A percentile compares a stretch with the other conserved stretches of the same genome.
Evolutionary conservation across 805 yeast genomes (phyloP).

Genomic region (Spathaspora boniae): DNA sequence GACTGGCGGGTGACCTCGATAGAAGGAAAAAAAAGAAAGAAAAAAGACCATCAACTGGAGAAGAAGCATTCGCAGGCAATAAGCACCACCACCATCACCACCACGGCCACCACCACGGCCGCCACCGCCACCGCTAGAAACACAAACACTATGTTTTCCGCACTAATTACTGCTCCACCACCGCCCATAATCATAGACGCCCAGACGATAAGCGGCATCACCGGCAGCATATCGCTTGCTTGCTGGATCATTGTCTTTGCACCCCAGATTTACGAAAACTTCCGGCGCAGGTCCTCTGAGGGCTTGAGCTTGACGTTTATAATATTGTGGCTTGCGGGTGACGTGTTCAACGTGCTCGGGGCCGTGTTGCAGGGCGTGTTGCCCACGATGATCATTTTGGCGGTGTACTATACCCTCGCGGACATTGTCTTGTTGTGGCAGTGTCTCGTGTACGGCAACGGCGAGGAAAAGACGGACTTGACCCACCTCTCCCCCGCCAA

Average conservation of each 20-base stretch:
- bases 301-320: conserved; percentile 87
- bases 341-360: conserved; percentile 89
- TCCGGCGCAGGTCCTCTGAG: conserved; percentile 78
- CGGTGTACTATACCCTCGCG: conserved; percentile 88
- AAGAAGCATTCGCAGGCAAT: too few relatives aligned
- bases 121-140: not conserved
- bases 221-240: conserved; percentile 86
- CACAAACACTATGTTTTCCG: not conserved
- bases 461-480: conserved; percentile 55
- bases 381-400: conserved; percentile 92
- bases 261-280: conserved; percentile 93
- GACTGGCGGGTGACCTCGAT: too few relatives aligned
- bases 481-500: conserved; percentile 87
- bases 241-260: conserved; percentile 98
- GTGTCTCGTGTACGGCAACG: conserved; percentile 74
- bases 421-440: conserved; percentile 83
- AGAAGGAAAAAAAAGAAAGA: too few relatives aligned
- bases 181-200: conserved; percentile 65
- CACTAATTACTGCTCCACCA: conserved; percentile 48
- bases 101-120: too few relatives aligned
- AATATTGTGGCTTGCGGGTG: conserved; percentile 89
- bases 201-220: conserved; percentile 72
- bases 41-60: too few relatives aligned
- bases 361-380: conserved; percentile 85
- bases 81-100: too few relatives aligned